Evolutionary conservation across 2,329 filamentous ascomycete species (phyloP).

Genomic region (Colletotrichum orbiculare): DNA sequence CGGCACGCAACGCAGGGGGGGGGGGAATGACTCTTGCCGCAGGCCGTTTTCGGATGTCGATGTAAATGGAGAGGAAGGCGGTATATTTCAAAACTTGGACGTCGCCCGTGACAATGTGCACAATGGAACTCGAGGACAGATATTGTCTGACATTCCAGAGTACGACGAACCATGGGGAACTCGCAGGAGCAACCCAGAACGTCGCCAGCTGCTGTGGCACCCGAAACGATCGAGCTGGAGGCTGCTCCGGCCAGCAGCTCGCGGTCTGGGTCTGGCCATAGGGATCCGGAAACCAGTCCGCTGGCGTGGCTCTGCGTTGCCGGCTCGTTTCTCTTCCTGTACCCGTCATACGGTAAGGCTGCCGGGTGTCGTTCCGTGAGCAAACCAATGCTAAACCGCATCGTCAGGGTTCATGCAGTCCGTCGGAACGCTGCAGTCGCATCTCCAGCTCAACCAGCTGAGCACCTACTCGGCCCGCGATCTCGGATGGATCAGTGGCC

Average conservation of each 20-base stretch:
- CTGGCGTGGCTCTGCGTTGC: slow-evolving; percentile 33
- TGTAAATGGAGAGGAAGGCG: too few species aligned
- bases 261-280: background rate
- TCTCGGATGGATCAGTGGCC: slow-evolving; percentile 61
- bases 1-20: too few species aligned
- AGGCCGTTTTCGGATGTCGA: too few species aligned
- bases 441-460: slow-evolving; percentile 57
- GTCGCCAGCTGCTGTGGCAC: background rate
- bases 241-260: background rate
- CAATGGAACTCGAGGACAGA: background rate
- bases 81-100: too few species aligned
- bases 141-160: too few species aligned
- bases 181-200: slow-evolving; percentile 2
- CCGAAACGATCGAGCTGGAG: background rate
- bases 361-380: background rate
- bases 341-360: slow-evolving; percentile 31
- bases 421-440: slow-evolving; percentile 60
- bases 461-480: slow-evolving; percentile 53
- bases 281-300: slow-evolving; percentile 30
- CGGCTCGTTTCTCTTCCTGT: slow-evolving; percentile 33
- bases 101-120: too few species aligned
- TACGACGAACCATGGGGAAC: background rate
- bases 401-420: slow-evolving; percentile 56
- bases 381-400: background rate
- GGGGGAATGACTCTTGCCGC: too few species aligned